Conservation (phyloP, 1,139 yeast species). For the Petasospora fabianii region DNA sequence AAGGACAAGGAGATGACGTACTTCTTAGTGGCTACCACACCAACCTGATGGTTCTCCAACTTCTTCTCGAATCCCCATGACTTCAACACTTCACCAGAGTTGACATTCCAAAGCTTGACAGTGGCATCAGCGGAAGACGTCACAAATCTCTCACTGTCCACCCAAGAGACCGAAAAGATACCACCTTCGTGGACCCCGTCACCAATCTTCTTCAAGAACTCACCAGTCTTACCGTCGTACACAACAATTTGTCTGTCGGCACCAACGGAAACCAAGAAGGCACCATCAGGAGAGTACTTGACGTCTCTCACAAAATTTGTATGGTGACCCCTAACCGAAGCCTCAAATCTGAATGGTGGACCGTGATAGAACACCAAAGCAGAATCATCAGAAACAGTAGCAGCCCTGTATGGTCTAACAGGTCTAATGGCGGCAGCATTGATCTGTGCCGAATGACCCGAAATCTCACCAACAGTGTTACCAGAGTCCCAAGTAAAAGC, state of each 20-base stretch:
- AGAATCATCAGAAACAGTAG: conserved; percentile 87
- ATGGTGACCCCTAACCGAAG: conserved; percentile 71
- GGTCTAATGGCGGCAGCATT: conserved; percentile 84
- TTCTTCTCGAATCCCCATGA: conserved; percentile 44
- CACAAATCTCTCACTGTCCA: conserved; percentile 56
- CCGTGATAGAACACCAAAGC: conserved; percentile 84
- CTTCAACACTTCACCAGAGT: conserved; percentile 35
- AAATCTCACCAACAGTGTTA: conserved; percentile 90
- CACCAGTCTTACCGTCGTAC: conserved; percentile 89
- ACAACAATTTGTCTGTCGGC: conserved; percentile 75
- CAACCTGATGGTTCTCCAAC: conserved; percentile 71
- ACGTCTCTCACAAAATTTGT: conserved; percentile 78
- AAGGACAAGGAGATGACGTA: conserved; percentile 63
- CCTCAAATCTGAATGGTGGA: conserved; percentile 86
- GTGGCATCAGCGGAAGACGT: conserved; percentile 85
- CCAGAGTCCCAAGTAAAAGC: conserved; percentile 94
- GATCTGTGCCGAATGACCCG: conserved; percentile 86
- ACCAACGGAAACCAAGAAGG: conserved; percentile 75
- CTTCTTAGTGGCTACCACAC: conserved; percentile 62
- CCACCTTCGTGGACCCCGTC: conserved; percentile 68
- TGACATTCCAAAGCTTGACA: conserved; percentile 60
- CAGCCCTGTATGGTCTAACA: conserved; percentile 91
- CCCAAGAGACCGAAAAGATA: conserved; percentile 74
- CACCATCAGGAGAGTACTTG: conserved; percentile 75
- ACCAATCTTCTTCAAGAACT: conserved; percentile 47